phyloP scores from a whole-genome alignment of 2,329 filamentous ascomycete genomes.

The Tolypocladium capitatum region DNA sequence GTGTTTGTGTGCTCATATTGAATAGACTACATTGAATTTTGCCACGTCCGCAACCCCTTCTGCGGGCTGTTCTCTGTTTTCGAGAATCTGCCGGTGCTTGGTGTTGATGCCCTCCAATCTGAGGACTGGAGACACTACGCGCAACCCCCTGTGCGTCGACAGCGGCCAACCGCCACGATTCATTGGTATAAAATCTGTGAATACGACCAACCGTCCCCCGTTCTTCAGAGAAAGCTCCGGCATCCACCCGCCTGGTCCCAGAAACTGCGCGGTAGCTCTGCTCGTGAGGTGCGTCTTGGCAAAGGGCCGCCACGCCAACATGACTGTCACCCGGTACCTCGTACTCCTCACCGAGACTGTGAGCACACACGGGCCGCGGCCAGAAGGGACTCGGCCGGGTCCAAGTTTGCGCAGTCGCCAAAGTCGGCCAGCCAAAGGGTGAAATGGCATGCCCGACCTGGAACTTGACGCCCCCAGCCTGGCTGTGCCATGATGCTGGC shows the following conservation, averaged over 20 bases:
- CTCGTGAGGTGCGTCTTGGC: not conserved
- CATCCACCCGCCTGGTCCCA: not conserved
- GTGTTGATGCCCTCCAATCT: not conserved
- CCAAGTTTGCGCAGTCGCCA: too few relatives aligned
- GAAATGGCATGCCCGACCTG: too few relatives aligned
- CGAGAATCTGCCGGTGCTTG: not conserved
- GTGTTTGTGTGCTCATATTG: not conserved
- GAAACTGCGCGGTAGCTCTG: not conserved
- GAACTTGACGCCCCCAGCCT: too few relatives aligned
- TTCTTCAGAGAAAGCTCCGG: not conserved
- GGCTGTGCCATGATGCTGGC: too few relatives aligned
- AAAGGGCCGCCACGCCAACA: too few relatives aligned
- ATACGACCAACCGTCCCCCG: not conserved
- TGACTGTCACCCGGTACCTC: too few relatives aligned
- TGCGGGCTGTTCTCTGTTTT: not conserved
- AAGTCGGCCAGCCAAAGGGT: too few relatives aligned
- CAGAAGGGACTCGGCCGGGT: too few relatives aligned
- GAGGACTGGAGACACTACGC: not conserved
- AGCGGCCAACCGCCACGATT: not conserved
- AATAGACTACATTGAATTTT: not conserved
- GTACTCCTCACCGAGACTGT: too few relatives aligned
- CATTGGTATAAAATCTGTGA: not conserved
- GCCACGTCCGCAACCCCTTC: not conserved
- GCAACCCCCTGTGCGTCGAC: not conserved
- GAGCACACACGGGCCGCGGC: too few relatives aligned